phyloP scores from a whole-genome alignment of 1,284 basidiomycete species.

The Papiliotrema terrestris region DNA sequence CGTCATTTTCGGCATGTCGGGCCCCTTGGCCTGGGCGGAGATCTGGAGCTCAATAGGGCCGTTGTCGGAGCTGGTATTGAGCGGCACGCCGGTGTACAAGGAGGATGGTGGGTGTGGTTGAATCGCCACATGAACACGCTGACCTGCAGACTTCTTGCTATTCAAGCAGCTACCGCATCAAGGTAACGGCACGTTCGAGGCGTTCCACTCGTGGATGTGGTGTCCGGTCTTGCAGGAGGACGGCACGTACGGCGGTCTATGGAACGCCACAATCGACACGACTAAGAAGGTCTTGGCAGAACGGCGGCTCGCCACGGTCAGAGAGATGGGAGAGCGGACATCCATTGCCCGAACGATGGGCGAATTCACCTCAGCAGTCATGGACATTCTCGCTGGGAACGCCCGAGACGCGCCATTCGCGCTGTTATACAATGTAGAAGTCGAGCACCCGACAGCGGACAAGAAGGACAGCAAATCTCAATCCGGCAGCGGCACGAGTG shows the following conservation, averaged over 20 bases:
- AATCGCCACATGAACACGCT: neutral
- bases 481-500: no score
- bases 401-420: slow-evolving; percentile 42
- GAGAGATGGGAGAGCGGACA: slow-evolving; percentile 43
- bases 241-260: slow-evolving; percentile 36
- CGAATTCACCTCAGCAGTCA: slow-evolving; percentile 38
- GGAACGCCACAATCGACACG: slow-evolving; percentile 40
- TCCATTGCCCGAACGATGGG: slow-evolving; percentile 32
- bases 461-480: slow-evolving; percentile 1
- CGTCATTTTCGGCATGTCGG: slow-evolving; percentile 39
- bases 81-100: slow-evolving; percentile 37
- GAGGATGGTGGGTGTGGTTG: slow-evolving; percentile 38
- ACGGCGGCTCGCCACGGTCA: slow-evolving; percentile 25
- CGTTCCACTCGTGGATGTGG: slow-evolving; percentile 39
- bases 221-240: slow-evolving; percentile 38
- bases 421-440: slow-evolving; percentile 39
- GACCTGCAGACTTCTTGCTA: slow-evolving; percentile 28
- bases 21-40: slow-evolving; percentile 38
- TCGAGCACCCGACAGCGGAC: neutral
- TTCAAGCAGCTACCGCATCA: slow-evolving; percentile 33
- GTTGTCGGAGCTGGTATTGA: slow-evolving; percentile 36
- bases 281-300: slow-evolving; percentile 36
- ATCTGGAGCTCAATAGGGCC: slow-evolving; percentile 42
- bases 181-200: slow-evolving; percentile 24
- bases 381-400: slow-evolving; percentile 33